These are phyloP conservation scores for Trichomonas vaginalis DNA, from an alignment of 208 protist species.

Conservation along the genomic window DNA sequence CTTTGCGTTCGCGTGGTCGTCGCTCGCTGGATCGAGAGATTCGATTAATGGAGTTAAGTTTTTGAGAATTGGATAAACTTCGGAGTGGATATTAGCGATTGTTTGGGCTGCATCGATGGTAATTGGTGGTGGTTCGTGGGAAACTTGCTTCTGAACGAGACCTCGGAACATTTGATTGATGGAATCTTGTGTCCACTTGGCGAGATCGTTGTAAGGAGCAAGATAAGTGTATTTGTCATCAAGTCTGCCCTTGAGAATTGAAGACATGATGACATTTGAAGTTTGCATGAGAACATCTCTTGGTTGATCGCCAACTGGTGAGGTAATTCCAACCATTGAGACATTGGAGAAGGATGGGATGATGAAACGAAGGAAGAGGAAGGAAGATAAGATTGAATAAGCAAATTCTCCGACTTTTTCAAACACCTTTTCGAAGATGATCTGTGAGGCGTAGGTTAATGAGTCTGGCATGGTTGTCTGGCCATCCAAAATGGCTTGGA, in stretches of 20 bases:
- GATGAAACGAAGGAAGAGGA: too few relatives aligned
- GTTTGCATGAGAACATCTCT: background rate
- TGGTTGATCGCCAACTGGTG: background rate
- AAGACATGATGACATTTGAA: background rate
- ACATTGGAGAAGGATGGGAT: too few relatives aligned
- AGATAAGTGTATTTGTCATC: background rate
- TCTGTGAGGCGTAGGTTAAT: too few relatives aligned
- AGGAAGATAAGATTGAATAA: too few relatives aligned
- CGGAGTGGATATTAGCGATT: background rate
- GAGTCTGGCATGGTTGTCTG: too few relatives aligned
- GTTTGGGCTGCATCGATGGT: background rate
- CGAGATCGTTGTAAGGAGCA: background rate
- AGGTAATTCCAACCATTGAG: background rate
- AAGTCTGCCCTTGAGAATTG: background rate
- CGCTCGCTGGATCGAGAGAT: background rate
- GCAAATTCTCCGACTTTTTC: too few relatives aligned
- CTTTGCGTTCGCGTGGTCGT: background rate
- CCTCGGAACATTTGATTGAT: background rate
- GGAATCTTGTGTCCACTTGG: background rate
- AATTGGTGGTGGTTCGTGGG: background rate
- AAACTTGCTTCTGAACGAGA: background rate
- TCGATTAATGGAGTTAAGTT: background rate
- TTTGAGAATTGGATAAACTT: background rate
- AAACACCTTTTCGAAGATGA: too few relatives aligned
- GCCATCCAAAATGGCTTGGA: too few relatives aligned